Evolutionary conservation across 1,139 yeast genomes (phyloP), one percentile per base, ranked within the genome.

Genomic region (Suhomyces ambrosiae): DNA sequence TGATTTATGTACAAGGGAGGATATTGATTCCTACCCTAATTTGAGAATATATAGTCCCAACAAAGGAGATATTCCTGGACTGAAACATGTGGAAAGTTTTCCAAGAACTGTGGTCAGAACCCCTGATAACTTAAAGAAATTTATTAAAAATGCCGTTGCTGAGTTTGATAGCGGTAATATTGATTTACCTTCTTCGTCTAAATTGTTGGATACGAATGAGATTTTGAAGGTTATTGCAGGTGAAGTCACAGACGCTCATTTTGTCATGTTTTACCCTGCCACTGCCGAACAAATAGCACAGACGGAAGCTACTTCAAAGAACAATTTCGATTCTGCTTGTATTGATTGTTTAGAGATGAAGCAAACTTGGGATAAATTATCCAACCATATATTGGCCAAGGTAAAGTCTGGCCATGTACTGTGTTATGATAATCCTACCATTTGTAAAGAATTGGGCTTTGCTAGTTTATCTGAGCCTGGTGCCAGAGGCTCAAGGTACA

Each of bases 201-300:
- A 42, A 16, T 46, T 61, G 23, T 53, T 58, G 30, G 57, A 53
- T 32, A 49, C 63, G 2, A 66, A 62, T 41, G 60, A 65, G 17
- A 50, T 78, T 41, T 39, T 74, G 35, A 56, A 63, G 17, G 53
- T 73, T 5, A 60, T 76, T 9, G 74, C 75, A 1, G 86, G 86
- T 0, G 63, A 70, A 13, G 61, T 56, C 3, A 54, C 61, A 3
- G 59, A 60, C 16, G 86, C 89, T 1, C 58, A 65, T 33, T 62
- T 84, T 46, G 71, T 85, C 4, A 73, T 85, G 14, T 80, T 84
- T 44, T 83, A 83, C 76, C 87, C 89, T 1, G 64, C 81, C 2
- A 58, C 69, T 2, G 63, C 68, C 32, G 54, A 71, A 23, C 67
- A 72, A 35, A 64, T 73, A 54, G 54, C 57, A 23, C 61, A 61